These are phyloP conservation scores for Periconia macrospinosa DNA, from an alignment of 2,329 filamentous ascomycete species.

Conservation along the genomic window DNA sequence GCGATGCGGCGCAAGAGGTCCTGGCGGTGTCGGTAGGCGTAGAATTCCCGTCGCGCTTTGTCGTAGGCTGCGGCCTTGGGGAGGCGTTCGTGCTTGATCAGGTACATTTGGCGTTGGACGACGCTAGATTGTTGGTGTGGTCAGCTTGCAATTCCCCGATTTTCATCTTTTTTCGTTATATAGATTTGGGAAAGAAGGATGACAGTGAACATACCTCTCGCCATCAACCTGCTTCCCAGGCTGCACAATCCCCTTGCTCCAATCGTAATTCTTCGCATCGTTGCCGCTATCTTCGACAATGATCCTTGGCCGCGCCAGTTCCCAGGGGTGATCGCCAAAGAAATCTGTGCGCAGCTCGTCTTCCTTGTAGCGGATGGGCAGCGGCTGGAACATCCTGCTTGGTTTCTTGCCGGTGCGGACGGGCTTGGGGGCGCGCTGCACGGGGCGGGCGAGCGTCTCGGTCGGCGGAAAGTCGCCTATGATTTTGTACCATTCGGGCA, in stretches of 20 bases:
- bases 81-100: slow-evolving; percentile 63
- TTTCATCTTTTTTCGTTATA: no score
- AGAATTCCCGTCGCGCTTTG: slow-evolving; percentile 84
- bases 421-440: slow-evolving; percentile 53
- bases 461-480: slow-evolving; percentile 62
- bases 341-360: slow-evolving; percentile 80
- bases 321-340: slow-evolving; percentile 95
- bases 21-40: slow-evolving; percentile 76
- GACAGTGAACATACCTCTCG: slow-evolving; percentile 65
- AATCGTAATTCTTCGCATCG: slow-evolving; percentile 75
- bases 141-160: neutral
- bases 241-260: slow-evolving; percentile 73
- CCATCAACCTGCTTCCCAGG: slow-evolving; percentile 76
- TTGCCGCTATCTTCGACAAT: slow-evolving; percentile 84
- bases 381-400: slow-evolving; percentile 78
- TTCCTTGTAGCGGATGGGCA: slow-evolving; percentile 77
- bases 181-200: no score
- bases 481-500: slow-evolving; percentile 61
- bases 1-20: slow-evolving; percentile 83
- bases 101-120: slow-evolving; percentile 85
- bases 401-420: slow-evolving; percentile 55
- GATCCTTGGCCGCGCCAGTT: slow-evolving; percentile 83
- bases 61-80: slow-evolving; percentile 77
- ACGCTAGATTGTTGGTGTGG: slow-evolving; percentile 62
- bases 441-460: slow-evolving; percentile 60